Base-by-base conservation (phyloP, 148 eudicot species). In the Rhododendron mucronatum region DNA sequence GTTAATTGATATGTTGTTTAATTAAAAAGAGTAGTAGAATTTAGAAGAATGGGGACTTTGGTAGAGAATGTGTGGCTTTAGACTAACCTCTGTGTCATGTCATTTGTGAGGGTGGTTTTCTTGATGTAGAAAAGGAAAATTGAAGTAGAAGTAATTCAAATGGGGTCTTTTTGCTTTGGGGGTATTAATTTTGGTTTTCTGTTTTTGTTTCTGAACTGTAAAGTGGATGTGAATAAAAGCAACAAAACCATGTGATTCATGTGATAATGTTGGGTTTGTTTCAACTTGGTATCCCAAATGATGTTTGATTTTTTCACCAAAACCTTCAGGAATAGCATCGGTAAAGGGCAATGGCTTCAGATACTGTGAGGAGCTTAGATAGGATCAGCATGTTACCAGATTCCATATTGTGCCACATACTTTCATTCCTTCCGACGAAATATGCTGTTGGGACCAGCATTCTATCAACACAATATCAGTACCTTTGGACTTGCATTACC, bases 401-500 rank as follows among this genome's bases (percentile, higher is more conserved):
- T 41, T 41, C 44, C 44, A 5, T 41, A 41, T 41, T 41, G 44
- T 41, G 44, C 44, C 44, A 0, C 44, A 41, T 41, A 41, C 44
- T 41, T 41, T 41, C 44, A 7, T 41, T 41, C 44, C 44, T 41
- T 41, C 44, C 7, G 7, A 41, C 44, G 7, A 41, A 41, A 41
- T 5, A 5, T 41, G 44, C 7, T 5, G 44, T 41, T 41, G 44
- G 44, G 7, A 41, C 44, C 44, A 41, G 44, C 44, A 5, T 41
- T 41, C 44, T 41, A 41, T 41, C 44, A 41, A 41, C 44, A 41
- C 7, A 0, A 41, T 41, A 41, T 41, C 44, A 41, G 44, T 41
- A 5, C 44, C 44, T 41, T 41, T 41, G 44, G 90, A 82, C 83
- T 4, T 47, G 50, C 15, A 75, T 82, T 77, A 83, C 88, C 28